phyloP scores from a whole-genome alignment of 352 stramenopile species.

The Phytophthora rubi region DNA sequence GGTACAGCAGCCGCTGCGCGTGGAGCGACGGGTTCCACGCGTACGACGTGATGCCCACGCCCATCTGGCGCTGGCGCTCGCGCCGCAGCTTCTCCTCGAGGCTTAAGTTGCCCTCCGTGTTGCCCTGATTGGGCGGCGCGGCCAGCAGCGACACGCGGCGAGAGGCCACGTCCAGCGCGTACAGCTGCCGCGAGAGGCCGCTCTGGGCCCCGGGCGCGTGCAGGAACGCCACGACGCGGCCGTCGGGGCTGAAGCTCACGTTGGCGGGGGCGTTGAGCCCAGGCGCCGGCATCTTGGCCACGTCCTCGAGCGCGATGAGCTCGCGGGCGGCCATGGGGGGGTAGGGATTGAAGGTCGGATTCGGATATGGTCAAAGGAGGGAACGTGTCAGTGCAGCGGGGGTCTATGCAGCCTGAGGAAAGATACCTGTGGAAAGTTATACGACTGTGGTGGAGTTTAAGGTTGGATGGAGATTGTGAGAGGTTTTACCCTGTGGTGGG shows the following conservation, averaged over 20 bases:
- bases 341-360: constrained; percentile 11
- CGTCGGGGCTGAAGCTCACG: constrained; percentile 87
- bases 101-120: constrained; percentile 88
- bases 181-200: constrained; percentile 86
- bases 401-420: neutral
- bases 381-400: neutral
- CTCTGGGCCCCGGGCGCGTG: constrained; percentile 81
- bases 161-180: constrained; percentile 74
- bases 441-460: neutral
- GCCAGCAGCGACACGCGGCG: constrained; percentile 67
- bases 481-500: neutral
- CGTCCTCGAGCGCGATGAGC: constrained; percentile 85
- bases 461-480: neutral
- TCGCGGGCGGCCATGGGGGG: constrained; percentile 29
- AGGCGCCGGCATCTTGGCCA: constrained; percentile 87
- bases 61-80: constrained; percentile 91
- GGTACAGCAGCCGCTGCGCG: constrained; percentile 87
- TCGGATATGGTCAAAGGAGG: constrained; percentile 28
- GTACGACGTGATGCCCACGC: constrained; percentile 93
- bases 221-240: constrained; percentile 85
- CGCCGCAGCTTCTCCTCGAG: constrained; percentile 92
- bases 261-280: constrained; percentile 81
- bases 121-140: constrained; percentile 72
- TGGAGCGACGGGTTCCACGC: constrained; percentile 70
- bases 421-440: neutral